Conservation (phyloP, 1,284 basidiomycete genomes). For the Ceratobasidium sp. region DNA sequence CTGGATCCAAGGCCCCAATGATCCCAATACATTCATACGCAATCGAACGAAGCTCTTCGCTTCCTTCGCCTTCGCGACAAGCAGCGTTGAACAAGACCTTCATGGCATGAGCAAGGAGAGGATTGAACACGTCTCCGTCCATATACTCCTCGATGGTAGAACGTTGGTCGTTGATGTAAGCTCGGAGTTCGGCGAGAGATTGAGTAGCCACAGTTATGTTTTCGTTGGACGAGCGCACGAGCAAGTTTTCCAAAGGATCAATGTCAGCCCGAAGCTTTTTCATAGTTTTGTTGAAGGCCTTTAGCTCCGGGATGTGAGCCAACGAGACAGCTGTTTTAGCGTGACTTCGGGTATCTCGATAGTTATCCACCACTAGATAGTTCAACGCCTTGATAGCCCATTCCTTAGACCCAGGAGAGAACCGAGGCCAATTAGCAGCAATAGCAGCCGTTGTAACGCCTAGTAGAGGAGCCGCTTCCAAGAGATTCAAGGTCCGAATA, state of each 20-base stretch:
- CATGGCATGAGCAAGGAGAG: constrained; percentile 74
- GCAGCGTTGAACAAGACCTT: constrained; percentile 74
- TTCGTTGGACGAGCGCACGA: constrained; percentile 79
- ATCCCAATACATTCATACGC: constrained; percentile 92
- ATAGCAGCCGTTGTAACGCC: constrained; percentile 89
- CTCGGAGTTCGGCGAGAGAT: constrained; percentile 78
- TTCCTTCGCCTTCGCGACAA: constrained; percentile 78
- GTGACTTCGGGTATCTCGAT: constrained; percentile 60
- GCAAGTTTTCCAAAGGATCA: constrained; percentile 68
- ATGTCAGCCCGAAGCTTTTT: constrained; percentile 59
- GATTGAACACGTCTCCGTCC: constrained; percentile 86
- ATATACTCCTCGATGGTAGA: constrained; percentile 67
- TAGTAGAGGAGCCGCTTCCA: constrained; percentile 83
- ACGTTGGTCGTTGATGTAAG: constrained; percentile 65
- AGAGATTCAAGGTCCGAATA: constrained; percentile 69
- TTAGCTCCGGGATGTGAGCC: constrained; percentile 71
- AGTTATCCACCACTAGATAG: constrained; percentile 74
- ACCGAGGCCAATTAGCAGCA: constrained; percentile 75
- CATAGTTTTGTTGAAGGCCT: constrained; percentile 59
- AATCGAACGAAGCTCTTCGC: constrained; percentile 68
- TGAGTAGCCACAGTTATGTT: constrained; percentile 82
- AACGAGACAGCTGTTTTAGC: constrained; percentile 84
- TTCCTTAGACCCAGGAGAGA: constrained; percentile 62
- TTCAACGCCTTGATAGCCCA: constrained; percentile 69
- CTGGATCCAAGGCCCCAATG: constrained; percentile 95